Conservation (phyloP, 768 basidiomycete genomes). For the Russula sp. region DNA sequence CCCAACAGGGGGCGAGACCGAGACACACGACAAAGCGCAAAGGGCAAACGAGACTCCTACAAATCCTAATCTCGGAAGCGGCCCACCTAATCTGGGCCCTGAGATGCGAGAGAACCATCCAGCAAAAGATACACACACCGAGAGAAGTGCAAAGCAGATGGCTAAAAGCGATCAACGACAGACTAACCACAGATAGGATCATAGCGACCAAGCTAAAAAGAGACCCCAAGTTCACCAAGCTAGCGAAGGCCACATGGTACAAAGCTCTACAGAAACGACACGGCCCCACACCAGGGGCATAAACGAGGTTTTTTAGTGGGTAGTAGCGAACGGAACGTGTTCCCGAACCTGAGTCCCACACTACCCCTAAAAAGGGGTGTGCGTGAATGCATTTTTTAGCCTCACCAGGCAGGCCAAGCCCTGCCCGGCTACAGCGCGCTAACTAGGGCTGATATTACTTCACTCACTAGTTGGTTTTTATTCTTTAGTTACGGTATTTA, state of each 20-base stretch:
- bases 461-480: no score
- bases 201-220: background rate
- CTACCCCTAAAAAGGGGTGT: background rate
- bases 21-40: no score
- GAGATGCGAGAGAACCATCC: constrained; percentile 15
- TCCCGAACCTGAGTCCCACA: constrained; percentile 1
- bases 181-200: background rate
- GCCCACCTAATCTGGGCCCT: constrained; percentile 16
- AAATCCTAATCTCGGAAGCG: constrained; percentile 11
- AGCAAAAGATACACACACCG: accelerated
- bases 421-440: background rate
- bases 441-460: no score
- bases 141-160: background rate
- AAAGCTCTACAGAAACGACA: background rate
- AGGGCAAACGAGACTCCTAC: constrained; percentile 5
- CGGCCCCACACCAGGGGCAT: no score
- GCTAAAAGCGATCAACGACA: background rate
- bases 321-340: background rate
- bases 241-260: background rate
- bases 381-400: background rate
- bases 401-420: background rate
- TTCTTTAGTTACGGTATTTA: no score
- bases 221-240: background rate
- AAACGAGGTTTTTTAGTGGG: background rate
- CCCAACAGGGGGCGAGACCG: no score